Percentiles rank a stretch among this genome's conserved stretches.
Conservation (phyloP, 768 basidiomycete species). For the Dendrothele bispora region DNA sequence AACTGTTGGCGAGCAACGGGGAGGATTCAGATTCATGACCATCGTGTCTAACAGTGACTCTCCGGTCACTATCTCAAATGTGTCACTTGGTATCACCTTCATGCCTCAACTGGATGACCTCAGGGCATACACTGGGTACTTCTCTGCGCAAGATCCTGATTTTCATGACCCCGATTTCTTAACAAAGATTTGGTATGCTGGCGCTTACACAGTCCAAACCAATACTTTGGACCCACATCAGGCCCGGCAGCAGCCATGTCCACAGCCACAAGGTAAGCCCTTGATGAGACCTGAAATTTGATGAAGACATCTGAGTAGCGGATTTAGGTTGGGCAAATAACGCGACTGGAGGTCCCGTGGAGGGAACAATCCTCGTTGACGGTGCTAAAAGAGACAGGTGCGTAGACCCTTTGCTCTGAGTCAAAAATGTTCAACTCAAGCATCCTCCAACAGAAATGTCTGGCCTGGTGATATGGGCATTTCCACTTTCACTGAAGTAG, state of each 20-base stretch:
- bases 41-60: constrained; percentile 36
- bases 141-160: constrained; percentile 43
- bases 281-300: neutral
- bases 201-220: constrained; percentile 62
- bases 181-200: constrained; percentile 61
- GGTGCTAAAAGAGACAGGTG: constrained; percentile 54
- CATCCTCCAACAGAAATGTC: constrained; percentile 25
- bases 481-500: constrained; percentile 36
- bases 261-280: constrained; percentile 16
- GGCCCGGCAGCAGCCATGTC: constrained; percentile 33
- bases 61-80: constrained; percentile 43
- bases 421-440: neutral
- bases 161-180: constrained; percentile 48
- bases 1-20: constrained; percentile 39
- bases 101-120: constrained; percentile 52
- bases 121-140: constrained; percentile 52
- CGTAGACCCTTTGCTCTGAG: constrained; percentile 9
- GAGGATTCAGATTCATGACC: constrained; percentile 56
- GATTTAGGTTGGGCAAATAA: constrained; percentile 45
- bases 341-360: constrained; percentile 44
- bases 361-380: constrained; percentile 53
- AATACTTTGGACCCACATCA: constrained; percentile 45
- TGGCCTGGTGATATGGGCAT: constrained; percentile 41
- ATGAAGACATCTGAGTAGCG: neutral
- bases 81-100: constrained; percentile 52